Base-by-base conservation (phyloP, 495 filamentous ascomycete genomes). In the Amniculicola lignicola region DNA sequence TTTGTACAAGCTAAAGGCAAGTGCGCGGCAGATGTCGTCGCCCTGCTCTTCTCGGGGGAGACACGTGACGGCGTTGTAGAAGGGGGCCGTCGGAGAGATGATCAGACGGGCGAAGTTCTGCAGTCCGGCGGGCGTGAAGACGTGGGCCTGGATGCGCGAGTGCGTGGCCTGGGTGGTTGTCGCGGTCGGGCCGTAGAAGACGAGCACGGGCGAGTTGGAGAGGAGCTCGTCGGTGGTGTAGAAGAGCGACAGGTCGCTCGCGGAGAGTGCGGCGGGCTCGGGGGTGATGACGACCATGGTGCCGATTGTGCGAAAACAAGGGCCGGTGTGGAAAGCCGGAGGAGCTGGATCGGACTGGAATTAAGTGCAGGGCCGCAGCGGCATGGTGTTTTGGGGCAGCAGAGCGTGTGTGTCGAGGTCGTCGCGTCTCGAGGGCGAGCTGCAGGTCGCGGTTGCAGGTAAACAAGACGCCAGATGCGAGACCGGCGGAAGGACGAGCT, bases 1-100 rank as follows among this genome's bases (percentile, higher is more conserved):
- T 67, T 92, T 97, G 67, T 88, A 78, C 67, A 97, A 76, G 43
- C 88, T 86, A 68, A 97, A 91, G 29, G 93, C 93, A 36, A 99
- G 76, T 1, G 87, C 93, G 15, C 93, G 84, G 69, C 82, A 89
- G 28, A 95, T 74, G 67, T 95, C 90, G 68, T 96, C 89, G 35
- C 90, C 92, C 75, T 97, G 93, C 69, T 88, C 88, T 64, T 95
- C 91, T 51, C 87, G 83, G 19, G 94, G 88, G n/a, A 99, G 79
- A 67, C 94, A 82, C 66, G 86, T 85, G 66, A 98, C 91, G 25
- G 90, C 90, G 52, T 83, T 82, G 69, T 96, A 98, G 56, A 94
- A 82, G n/a, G 93, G 84, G n/a, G 92, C 95, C 51, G 84, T 91
- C 19, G 91, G 92, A 19, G 93, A 93, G 47, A 96, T 82, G 11